Evolutionary conservation across 225 moss, liverwort and hornwort species (phyloP), one percentile per base, ranked within the genome.

Genomic region (Neckera pumila): DNA sequence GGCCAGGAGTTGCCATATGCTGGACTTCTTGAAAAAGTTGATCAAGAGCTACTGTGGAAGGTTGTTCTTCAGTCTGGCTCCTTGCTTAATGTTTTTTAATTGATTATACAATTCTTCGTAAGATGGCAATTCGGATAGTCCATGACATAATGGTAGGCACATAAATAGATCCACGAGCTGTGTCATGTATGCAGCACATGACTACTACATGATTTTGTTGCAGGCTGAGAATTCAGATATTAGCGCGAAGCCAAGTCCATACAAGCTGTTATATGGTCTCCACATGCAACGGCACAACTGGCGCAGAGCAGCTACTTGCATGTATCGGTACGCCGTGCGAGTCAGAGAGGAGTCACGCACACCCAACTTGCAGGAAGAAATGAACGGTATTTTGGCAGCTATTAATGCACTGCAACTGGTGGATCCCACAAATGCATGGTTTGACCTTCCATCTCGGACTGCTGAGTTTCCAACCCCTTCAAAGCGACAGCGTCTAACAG

Each of bases 271-370:
- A 28, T 99, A 99, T 80, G 93, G 96, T 83, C 93, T 99, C 22
- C 97, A 99, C 82, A 97, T 99, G 93, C 95, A 99, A 86, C 96
- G 97, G 70, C 96, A 99, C 87, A 99, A 99, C 88, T 96, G 96
- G 85, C 93, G 96, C n/a, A 95, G 96, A 62, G 99, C 99, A 45
- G 99, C 96, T 74, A 93, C 95, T 79, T 97, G 96, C 89, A 99
- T 99, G 95, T 99, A 99, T 87, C 96, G 96, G 89, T 99, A 99
- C 76, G 93, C 93, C 69, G 88, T 97, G 82, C 94, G 96, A 49
- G 87, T 97, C 34, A 92, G 93, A 76, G 94, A 95, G 81, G 94
- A 95, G 87, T 95, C 95, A 30, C 94, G 89, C 38, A 79, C 92
- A 36, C 96, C 91, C 56, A 92, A 93, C 66, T 90, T 97, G 74